Conservation (phyloP, 352 stramenopile species). For the Phytopythium sindhum region DNA sequence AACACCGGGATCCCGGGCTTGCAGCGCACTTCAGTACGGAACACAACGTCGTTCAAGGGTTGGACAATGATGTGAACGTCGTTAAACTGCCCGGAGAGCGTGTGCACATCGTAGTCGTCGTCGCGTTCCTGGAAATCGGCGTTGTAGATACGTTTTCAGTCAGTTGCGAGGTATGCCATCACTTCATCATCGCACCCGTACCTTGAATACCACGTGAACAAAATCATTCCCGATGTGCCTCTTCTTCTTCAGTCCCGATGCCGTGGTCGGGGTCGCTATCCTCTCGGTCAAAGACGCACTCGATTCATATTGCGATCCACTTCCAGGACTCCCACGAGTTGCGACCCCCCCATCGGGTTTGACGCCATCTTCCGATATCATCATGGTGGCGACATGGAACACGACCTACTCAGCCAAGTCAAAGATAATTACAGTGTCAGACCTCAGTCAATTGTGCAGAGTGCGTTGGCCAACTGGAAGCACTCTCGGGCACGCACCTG, state of each 20-base stretch:
- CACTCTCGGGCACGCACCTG: constrained; percentile 35
- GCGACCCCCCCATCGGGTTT: neutral
- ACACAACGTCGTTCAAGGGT: constrained; percentile 71
- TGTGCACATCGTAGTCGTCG: constrained; percentile 69
- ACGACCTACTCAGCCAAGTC: constrained; percentile 54
- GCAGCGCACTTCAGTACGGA: constrained; percentile 64
- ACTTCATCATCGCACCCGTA: constrained; percentile 7
- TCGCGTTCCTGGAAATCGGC: constrained; percentile 55
- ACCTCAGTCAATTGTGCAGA: neutral
- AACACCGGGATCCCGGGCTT: constrained; percentile 76
- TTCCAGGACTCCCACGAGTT: neutral
- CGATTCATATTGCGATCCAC: neutral
- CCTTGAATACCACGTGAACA: constrained; percentile 84
- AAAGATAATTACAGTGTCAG: constrained; percentile 1
- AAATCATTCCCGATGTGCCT: constrained; percentile 89
- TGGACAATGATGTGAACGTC: constrained; percentile 87
- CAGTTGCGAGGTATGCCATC: neutral
- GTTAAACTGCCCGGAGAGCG: constrained; percentile 82
- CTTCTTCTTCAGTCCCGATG: constrained; percentile 73
- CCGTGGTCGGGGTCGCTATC: neutral
- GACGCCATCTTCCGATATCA: constrained; percentile 31
- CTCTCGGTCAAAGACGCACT: neutral
- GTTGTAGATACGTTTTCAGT: neutral
- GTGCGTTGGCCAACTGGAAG: neutral
- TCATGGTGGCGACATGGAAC: constrained; percentile 87